Evolutionary conservation across 495 filamentous ascomycete species (phyloP).

Genomic region (Hypoxylon cercidicola): DNA sequence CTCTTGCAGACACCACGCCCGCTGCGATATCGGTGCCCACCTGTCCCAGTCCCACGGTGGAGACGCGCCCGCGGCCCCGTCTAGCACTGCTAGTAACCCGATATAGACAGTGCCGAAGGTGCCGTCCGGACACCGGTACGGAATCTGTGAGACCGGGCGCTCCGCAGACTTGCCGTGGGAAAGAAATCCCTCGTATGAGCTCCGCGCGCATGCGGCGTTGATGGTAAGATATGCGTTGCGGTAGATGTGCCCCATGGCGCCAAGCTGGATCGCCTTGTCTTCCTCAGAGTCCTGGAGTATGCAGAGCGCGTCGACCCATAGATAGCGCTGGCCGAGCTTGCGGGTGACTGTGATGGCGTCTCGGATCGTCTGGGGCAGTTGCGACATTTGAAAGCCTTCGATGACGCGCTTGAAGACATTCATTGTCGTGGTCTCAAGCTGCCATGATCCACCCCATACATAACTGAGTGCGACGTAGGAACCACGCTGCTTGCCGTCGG

Average conservation of each 20-base stretch:
- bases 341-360: constrained; percentile 41
- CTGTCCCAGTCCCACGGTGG: too few species aligned
- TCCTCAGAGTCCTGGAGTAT: constrained; percentile 45
- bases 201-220: neutral
- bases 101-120: neutral
- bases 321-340: constrained; percentile 39
- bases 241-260: constrained; percentile 25
- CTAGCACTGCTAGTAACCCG: neutral
- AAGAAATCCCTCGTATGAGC: neutral
- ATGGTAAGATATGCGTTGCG: neutral
- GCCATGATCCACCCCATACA: constrained; percentile 26
- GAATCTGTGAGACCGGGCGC: neutral
- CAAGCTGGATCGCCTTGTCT: constrained; percentile 28
- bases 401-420: constrained; percentile 3
- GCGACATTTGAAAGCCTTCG: neutral
- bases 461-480: constrained; percentile 39
- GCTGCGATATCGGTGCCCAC: neutral
- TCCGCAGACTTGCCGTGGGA: neutral
- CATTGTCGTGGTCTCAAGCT: constrained; percentile 6
- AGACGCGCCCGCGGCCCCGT: too few species aligned
- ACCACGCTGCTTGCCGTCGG: neutral
- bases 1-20: neutral
- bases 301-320: constrained; percentile 52
- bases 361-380: constrained; percentile 37
- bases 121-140: neutral